Conservation (phyloP, 495 filamentous ascomycete species). For the Penicillium chermesinum region DNA sequence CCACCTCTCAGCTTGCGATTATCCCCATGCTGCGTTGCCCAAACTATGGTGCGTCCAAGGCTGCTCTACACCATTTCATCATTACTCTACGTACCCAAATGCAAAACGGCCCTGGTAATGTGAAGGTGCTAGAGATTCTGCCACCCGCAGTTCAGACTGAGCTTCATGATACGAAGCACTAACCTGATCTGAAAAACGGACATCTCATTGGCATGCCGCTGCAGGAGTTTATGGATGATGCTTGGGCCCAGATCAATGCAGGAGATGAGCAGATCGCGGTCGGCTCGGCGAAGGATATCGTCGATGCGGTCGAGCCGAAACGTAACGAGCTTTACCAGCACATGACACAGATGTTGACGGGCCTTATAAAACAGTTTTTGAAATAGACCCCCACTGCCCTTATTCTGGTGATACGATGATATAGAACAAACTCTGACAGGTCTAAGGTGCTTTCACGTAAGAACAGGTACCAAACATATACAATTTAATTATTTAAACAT, state of each 20-base stretch:
- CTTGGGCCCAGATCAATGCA: constrained; percentile 47
- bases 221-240: constrained; percentile 54
- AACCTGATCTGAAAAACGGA: constrained; percentile 41
- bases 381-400: constrained; percentile 3
- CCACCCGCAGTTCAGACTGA: constrained; percentile 65
- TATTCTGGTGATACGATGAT: not conserved
- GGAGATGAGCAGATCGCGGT: constrained; percentile 48
- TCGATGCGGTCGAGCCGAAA: constrained; percentile 35
- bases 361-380: constrained; percentile 25
- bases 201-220: constrained; percentile 58
- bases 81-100: constrained; percentile 61
- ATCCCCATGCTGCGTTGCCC: constrained; percentile 41
- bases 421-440: not conserved
- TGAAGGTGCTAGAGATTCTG: constrained; percentile 61
- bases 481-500: constrained; percentile 4
- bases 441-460: not conserved
- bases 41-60: constrained; percentile 45
- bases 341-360: constrained; percentile 32
- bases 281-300: constrained; percentile 29
- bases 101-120: constrained; percentile 29
- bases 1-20: constrained; percentile 41
- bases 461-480: not conserved
- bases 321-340: constrained; percentile 33
- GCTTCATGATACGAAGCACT: constrained; percentile 35
- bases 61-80: constrained; percentile 46